Evolutionary conservation across 1,284 basidiomycete genomes (phyloP).

Genomic region (Hemileia vastatrix): DNA sequence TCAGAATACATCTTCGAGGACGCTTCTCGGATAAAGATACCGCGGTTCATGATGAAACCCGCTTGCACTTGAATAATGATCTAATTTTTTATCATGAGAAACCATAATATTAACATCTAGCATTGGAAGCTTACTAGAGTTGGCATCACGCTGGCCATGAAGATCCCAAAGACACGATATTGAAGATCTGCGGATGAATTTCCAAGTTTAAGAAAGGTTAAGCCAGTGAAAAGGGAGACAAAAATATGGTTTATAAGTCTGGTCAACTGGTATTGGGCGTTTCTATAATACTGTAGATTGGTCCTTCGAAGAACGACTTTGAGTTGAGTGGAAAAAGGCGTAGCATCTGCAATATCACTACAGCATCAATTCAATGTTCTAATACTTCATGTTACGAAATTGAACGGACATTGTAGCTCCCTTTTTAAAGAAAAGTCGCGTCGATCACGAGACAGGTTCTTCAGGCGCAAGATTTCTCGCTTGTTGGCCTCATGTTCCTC

Average conservation of each 20-base stretch:
- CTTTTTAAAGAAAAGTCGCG: slow-evolving; percentile 26
- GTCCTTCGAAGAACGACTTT: slow-evolving; percentile 64
- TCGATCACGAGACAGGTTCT: slow-evolving; percentile 46
- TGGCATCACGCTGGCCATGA: slow-evolving; percentile 38
- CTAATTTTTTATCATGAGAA: slow-evolving; percentile 16
- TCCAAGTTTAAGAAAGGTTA: slow-evolving; percentile 55
- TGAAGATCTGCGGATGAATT: slow-evolving; percentile 62
- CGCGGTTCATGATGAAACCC: slow-evolving; percentile 69
- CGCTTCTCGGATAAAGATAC: slow-evolving; percentile 58
- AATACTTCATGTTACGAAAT: slow-evolving; percentile 24
- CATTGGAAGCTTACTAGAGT: slow-evolving; percentile 49
- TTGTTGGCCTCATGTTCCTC: slow-evolving; percentile 42
- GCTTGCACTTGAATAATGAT: slow-evolving; percentile 74
- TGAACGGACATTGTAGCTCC: not conserved
- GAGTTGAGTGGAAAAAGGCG: slow-evolving; percentile 68
- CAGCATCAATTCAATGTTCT: too few relatives aligned
- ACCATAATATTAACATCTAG: slow-evolving; percentile 47
- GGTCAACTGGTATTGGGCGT: slow-evolving; percentile 67
- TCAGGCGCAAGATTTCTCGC: slow-evolving; percentile 48
- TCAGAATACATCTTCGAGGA: slow-evolving; percentile 58
- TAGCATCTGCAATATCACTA: slow-evolving; percentile 48
- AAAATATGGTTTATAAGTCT: slow-evolving; percentile 55
- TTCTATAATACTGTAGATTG: slow-evolving; percentile 67
- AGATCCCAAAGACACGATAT: slow-evolving; percentile 67
- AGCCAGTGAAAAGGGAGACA: slow-evolving; percentile 44